phyloP scores from a whole-genome alignment of 2,329 filamentous ascomycete genomes.

The Colletotrichum tamarilloi region DNA sequence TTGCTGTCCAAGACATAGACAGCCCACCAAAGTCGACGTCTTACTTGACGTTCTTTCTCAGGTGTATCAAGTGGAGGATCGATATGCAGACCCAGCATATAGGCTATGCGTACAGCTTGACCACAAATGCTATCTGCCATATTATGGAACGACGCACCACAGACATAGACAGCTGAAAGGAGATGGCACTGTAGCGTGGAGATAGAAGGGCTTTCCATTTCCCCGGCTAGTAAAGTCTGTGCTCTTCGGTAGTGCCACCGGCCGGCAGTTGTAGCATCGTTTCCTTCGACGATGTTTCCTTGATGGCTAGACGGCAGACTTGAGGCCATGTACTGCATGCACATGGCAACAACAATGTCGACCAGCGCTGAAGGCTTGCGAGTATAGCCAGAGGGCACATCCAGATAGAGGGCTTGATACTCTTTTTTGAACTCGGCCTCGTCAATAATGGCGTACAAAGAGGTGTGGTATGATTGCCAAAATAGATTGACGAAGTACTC shows the following conservation, averaged over 20 bases:
- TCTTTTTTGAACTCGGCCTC: constrained; percentile 56
- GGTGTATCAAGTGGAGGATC: constrained; percentile 53
- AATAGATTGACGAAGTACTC: constrained; percentile 59
- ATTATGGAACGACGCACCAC: constrained; percentile 59
- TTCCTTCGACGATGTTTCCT: neutral
- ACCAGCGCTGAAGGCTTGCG: constrained; percentile 56
- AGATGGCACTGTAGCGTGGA: constrained; percentile 60
- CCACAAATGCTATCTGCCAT: constrained; percentile 55
- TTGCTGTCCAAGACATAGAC: constrained; percentile 61
- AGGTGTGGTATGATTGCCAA: constrained; percentile 57
- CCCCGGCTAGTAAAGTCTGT: constrained; percentile 53
- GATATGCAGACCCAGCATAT: constrained; percentile 59
- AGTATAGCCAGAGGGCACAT: constrained; percentile 36
- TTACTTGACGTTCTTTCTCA: constrained; percentile 51
- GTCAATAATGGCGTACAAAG: constrained; percentile 53
- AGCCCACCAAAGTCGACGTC: constrained; percentile 64
- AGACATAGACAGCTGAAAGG: constrained; percentile 57
- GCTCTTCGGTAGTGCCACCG: constrained; percentile 59
- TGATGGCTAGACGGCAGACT: constrained; percentile 32
- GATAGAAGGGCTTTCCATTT: constrained; percentile 59
- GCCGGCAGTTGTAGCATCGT: constrained; percentile 56
- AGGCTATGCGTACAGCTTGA: constrained; percentile 55
- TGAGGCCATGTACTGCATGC: constrained; percentile 58
- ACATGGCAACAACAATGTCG: constrained; percentile 63
- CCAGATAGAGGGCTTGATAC: constrained; percentile 54